Evolutionary conservation across 805 yeast genomes (phyloP).

Genomic region (Spathaspora boniae): DNA sequence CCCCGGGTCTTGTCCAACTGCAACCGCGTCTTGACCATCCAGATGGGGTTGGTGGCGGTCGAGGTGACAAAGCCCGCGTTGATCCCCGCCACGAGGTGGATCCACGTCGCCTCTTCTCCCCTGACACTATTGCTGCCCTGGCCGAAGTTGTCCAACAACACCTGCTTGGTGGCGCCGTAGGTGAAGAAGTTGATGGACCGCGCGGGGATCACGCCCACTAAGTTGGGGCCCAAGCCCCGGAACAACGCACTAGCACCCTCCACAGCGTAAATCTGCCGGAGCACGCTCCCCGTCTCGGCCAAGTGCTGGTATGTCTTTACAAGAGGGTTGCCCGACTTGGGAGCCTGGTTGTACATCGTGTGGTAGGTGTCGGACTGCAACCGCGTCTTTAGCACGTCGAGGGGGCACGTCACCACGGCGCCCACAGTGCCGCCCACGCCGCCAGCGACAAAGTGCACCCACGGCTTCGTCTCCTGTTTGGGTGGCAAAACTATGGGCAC

Average conservation of each 20-base stretch:
- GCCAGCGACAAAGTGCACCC: constrained; percentile 88
- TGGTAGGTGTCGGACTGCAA: constrained; percentile 85
- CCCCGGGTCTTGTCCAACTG: constrained; percentile 78
- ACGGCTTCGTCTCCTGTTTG: constrained; percentile 25
- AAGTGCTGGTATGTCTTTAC: constrained; percentile 66
- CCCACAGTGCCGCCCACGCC: constrained; percentile 98
- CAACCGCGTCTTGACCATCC: constrained; percentile 92
- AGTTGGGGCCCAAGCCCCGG: constrained; percentile 93
- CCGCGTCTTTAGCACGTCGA: constrained; percentile 94
- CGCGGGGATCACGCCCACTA: constrained; percentile 98
- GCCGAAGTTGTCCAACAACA: constrained; percentile 63
- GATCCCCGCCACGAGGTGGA: constrained; percentile 83
- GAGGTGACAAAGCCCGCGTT: constrained; percentile 92
- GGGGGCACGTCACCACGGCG: constrained; percentile 88
- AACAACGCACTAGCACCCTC: constrained; percentile 89
- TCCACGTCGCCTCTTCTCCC: constrained; percentile 77
- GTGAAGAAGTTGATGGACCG: constrained; percentile 95
- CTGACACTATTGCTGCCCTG: constrained; percentile 23
- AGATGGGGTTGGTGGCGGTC: constrained; percentile 95
- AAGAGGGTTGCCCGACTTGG: constrained; percentile 34
- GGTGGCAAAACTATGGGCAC: not conserved
- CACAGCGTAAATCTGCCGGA: constrained; percentile 58
- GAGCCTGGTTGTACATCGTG: constrained; percentile 48
- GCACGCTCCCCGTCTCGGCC: constrained; percentile 72
- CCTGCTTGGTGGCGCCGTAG: constrained; percentile 87